Evolutionary conservation across 768 basidiomycete species (phyloP).

Genomic region (Sporobolomyces roseus): DNA sequence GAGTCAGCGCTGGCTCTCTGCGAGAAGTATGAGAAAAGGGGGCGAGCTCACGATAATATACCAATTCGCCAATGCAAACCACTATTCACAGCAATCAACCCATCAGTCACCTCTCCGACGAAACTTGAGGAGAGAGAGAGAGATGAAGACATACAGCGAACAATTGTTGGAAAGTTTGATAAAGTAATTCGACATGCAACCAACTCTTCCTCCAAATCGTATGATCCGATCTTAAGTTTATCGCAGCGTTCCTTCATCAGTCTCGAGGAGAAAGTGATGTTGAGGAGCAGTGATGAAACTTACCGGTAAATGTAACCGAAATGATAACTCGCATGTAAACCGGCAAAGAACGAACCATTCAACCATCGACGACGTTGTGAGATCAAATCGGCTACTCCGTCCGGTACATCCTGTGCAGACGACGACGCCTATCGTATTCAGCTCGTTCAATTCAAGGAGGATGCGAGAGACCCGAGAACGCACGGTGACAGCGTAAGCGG

Average conservation of each 20-base stretch:
- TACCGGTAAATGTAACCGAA: constrained; percentile 88
- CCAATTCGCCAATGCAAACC: constrained; percentile 39
- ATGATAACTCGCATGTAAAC: constrained; percentile 82
- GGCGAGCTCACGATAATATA: constrained; percentile 6
- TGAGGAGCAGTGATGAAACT: neutral
- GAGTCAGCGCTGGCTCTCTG: constrained; percentile 46
- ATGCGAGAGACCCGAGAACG: constrained; percentile 37
- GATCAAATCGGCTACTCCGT: constrained; percentile 73
- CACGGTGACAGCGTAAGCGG: constrained; percentile 74
- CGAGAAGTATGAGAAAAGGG: neutral
- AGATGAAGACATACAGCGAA: constrained; percentile 68
- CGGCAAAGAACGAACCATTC: constrained; percentile 95
- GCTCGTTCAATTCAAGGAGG: too few relatives aligned
- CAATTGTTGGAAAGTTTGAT: constrained; percentile 82
- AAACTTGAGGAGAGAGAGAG: neutral
- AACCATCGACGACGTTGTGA: constrained; percentile 94
- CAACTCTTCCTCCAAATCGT: constrained; percentile 77
- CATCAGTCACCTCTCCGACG: neutral
- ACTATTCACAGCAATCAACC: neutral
- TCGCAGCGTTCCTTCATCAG: too few relatives aligned
- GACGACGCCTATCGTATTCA: too few relatives aligned
- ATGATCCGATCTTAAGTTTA: constrained; percentile 59
- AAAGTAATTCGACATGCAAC: constrained; percentile 91
- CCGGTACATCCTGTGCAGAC: constrained; percentile 25
- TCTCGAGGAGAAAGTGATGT: too few relatives aligned